Evolutionary conservation across 164 flowering plant species (phyloP).

Genomic region (Berberis thunbergii): DNA sequence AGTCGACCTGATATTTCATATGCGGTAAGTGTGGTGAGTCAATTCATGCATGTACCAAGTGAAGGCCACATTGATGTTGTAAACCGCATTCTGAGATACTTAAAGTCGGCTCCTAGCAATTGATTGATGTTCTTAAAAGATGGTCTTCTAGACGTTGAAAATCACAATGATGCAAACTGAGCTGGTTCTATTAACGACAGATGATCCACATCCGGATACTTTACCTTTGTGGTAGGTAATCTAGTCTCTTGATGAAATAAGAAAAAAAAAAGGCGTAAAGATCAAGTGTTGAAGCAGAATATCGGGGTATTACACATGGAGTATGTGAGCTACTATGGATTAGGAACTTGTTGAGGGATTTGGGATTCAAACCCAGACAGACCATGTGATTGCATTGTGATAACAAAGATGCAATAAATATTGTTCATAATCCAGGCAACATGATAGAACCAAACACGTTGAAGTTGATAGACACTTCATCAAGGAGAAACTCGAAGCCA

Average conservation of each 20-base stretch:
- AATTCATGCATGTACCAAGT: too few species aligned
- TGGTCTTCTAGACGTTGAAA: background rate
- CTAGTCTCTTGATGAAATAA: too few species aligned
- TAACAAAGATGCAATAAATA: background rate
- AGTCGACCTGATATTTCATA: background rate
- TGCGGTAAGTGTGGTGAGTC: too few species aligned
- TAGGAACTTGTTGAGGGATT: background rate
- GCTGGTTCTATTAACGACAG: background rate
- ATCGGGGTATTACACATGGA: background rate
- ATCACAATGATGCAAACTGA: background rate
- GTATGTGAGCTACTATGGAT: background rate
- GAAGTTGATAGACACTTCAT: background rate
- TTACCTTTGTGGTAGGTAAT: background rate
- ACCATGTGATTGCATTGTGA: too few species aligned
- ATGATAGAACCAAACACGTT: too few species aligned
- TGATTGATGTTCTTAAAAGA: background rate
- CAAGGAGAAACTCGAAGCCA: slow-evolving; percentile 2
- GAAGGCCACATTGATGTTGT: too few species aligned
- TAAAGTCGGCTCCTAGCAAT: background rate
- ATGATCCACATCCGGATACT: background rate
- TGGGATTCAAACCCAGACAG: background rate
- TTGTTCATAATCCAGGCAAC: too few species aligned
- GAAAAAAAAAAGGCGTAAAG: background rate
- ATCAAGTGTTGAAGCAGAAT: background rate
- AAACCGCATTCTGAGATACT: background rate